Percentiles rank a stretch among this genome's conserved stretches.
phyloP scores from a whole-genome alignment of 2,329 filamentous ascomycete species.

The Clonostachys chloroleuca region DNA sequence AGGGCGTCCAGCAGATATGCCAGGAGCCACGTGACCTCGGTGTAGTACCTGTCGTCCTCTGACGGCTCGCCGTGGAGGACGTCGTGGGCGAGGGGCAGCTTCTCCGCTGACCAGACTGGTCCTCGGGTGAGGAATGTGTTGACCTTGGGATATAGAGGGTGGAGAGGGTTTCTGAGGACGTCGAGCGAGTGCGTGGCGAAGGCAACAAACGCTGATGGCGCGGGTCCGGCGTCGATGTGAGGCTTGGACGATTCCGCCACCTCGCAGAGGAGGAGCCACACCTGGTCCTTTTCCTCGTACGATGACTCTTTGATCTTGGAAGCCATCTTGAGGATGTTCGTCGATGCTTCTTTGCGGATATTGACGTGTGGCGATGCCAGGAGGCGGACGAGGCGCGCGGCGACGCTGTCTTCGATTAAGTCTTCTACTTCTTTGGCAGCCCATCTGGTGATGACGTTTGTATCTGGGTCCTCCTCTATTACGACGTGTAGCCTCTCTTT shows the following conservation, averaged over 20 bases:
- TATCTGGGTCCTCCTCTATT: constrained; percentile 35
- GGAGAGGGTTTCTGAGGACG: constrained; percentile 71
- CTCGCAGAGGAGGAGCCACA: constrained; percentile 78
- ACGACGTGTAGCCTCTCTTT: constrained; percentile 46
- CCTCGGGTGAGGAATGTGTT: constrained; percentile 78
- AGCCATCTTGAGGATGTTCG: constrained; percentile 62
- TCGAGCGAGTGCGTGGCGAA: constrained; percentile 69
- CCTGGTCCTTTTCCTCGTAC: constrained; percentile 70
- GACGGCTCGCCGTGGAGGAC: constrained; percentile 62
- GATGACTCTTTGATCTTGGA: constrained; percentile 61
- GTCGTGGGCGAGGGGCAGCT: constrained; percentile 65
- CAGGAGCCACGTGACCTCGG: constrained; percentile 72
- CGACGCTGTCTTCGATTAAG: constrained; percentile 72
- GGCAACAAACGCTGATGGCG: constrained; percentile 71
- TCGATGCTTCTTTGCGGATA: constrained; percentile 74
- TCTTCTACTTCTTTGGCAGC: constrained; percentile 72
- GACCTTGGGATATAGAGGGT: constrained; percentile 80
- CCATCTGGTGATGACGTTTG: constrained; percentile 58
- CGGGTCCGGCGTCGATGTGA: constrained; percentile 46
- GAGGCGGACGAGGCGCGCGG: constrained; percentile 66
- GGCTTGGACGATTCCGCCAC: constrained; percentile 67
- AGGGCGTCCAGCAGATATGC: constrained; percentile 65
- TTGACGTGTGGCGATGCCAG: constrained; percentile 70
- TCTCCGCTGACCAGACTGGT: constrained; percentile 71
- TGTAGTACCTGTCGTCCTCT: constrained; percentile 67